These are phyloP conservation scores for Dalbergia cultrata DNA, from an alignment of 306 rosid genomes.

Conservation along the genomic window DNA sequence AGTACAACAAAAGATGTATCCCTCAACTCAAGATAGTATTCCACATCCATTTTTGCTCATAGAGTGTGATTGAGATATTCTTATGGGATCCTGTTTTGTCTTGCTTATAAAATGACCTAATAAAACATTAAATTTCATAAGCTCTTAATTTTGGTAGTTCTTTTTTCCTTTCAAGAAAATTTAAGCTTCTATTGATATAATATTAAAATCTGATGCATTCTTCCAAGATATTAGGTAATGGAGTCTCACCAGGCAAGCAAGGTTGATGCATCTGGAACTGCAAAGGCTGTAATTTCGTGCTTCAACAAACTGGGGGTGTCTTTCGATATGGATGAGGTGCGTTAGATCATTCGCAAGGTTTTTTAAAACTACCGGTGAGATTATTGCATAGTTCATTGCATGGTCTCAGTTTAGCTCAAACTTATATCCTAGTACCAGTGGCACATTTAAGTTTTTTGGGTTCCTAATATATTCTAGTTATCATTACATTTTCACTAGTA, in stretches of 20 bases:
- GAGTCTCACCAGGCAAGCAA: slow-evolving; percentile 97
- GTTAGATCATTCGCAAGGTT: slow-evolving; percentile 25
- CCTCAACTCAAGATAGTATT: slow-evolving; percentile 1
- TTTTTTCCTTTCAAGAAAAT: slow-evolving; percentile 5
- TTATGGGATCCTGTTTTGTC: slow-evolving; percentile 6
- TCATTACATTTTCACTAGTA: not conserved
- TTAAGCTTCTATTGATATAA: slow-evolving; percentile 42
- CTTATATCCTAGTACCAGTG: not conserved
- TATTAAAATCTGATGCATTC: slow-evolving; percentile 48
- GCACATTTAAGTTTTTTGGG: not conserved
- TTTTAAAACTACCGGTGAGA: too few species aligned
- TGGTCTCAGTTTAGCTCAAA: not conserved
- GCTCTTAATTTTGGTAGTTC: slow-evolving; percentile 3
- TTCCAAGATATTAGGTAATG: slow-evolving; percentile 72
- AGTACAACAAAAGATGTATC: not conserved
- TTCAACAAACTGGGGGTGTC: slow-evolving; percentile 83
- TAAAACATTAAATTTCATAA: slow-evolving; percentile 9
- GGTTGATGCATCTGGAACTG: slow-evolving; percentile 94
- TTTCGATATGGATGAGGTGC: slow-evolving; percentile 79
- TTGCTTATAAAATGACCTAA: not conserved
- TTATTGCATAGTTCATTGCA: not conserved
- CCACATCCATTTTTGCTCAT: slow-evolving; percentile 5
- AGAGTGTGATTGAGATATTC: slow-evolving; percentile 5
- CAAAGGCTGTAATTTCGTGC: slow-evolving; percentile 91
- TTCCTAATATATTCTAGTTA: slow-evolving; percentile 17